Percentiles rank a stretch among this genome's conserved stretches.
phyloP scores from a whole-genome alignment of 2,329 filamentous ascomycete genomes.

The Cadophora sp. region DNA sequence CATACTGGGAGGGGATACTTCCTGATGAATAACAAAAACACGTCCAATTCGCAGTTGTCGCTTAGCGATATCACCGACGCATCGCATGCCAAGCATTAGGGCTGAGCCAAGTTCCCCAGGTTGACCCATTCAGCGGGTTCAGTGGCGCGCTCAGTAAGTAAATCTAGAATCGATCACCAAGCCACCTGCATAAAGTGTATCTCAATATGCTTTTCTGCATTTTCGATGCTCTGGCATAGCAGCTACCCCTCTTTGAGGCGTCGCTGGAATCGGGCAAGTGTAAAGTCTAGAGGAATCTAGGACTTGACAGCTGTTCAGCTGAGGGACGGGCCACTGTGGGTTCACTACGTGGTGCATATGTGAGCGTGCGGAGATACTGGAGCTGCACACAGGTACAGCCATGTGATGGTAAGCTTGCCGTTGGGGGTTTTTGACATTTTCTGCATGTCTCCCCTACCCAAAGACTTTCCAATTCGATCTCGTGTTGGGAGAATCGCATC shows the following conservation, averaged over 20 bases:
- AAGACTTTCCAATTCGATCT: not conserved
- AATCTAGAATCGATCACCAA: conserved; percentile 1
- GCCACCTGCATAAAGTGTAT: conserved; percentile 6
- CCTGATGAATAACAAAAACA: not conserved
- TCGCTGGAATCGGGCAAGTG: not conserved
- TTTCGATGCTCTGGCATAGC: not conserved
- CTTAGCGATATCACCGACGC: conserved; percentile 12
- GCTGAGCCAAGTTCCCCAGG: conserved; percentile 12
- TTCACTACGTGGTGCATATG: not conserved
- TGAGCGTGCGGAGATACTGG: not conserved
- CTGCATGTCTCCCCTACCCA: not conserved
- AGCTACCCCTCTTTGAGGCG: conserved; percentile 20
- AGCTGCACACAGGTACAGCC: not conserved
- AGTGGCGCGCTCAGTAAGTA: not conserved
- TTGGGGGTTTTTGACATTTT: not conserved
- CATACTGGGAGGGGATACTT: not conserved
- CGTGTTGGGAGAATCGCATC: not conserved
- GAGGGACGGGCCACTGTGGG: not conserved
- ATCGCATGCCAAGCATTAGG: conserved; percentile 5
- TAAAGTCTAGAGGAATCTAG: no score
- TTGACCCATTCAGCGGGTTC: conserved; percentile 15
- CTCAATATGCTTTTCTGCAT: not conserved
- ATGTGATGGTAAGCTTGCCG: not conserved
- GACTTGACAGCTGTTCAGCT: conserved; percentile 12
- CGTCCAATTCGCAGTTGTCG: not conserved